A percentile compares a stretch with the other conserved stretches of the same genome.
These are phyloP conservation scores for Lactarius sanguifluus DNA, from an alignment of 768 basidiomycete species.

Conservation along the genomic window DNA sequence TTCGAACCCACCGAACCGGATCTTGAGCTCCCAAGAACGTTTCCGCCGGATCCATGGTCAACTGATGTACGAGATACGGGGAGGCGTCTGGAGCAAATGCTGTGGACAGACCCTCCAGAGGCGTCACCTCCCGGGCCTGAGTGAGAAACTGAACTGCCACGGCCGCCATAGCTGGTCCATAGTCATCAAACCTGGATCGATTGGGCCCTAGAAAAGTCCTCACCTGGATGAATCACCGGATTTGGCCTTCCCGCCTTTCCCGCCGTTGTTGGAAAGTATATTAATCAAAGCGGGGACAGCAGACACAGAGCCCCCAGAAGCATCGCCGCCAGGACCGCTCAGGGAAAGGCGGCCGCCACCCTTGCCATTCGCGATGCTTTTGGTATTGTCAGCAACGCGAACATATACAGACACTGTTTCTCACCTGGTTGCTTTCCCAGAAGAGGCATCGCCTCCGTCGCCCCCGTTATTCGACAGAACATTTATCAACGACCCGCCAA, in stretches of 20 bases:
- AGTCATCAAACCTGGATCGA: constrained; percentile 3
- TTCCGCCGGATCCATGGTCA: constrained; percentile 1
- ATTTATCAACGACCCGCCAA: constrained; percentile 32
- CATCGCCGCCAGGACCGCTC: constrained; percentile 24
- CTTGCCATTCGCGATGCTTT: constrained; percentile 8
- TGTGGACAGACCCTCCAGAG: constrained; percentile 20
- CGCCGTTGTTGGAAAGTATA: constrained; percentile 36
- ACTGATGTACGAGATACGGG: not conserved
- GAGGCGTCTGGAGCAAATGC: constrained; percentile 11
- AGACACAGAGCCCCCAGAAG: constrained; percentile 26
- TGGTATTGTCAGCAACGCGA: not conserved
- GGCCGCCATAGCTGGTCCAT: not conserved
- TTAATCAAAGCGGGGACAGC: constrained; percentile 33
- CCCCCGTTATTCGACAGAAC: constrained; percentile 37
- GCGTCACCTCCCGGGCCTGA: constrained; percentile 23
- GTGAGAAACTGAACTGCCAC: constrained; percentile 10
- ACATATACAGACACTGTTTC: not conserved
- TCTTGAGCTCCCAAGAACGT: constrained; percentile 1
- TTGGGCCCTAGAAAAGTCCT: not conserved
- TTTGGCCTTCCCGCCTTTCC: constrained; percentile 21
- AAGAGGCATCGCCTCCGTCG: constrained; percentile 31
- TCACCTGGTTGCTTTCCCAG: constrained; percentile 29
- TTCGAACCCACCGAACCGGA: not conserved
- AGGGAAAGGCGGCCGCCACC: constrained; percentile 2
- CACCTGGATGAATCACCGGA: constrained; percentile 24